phyloP scores from a whole-genome alignment of 2,329 filamentous ascomycete genomes.

The Aspergillus felis region DNA sequence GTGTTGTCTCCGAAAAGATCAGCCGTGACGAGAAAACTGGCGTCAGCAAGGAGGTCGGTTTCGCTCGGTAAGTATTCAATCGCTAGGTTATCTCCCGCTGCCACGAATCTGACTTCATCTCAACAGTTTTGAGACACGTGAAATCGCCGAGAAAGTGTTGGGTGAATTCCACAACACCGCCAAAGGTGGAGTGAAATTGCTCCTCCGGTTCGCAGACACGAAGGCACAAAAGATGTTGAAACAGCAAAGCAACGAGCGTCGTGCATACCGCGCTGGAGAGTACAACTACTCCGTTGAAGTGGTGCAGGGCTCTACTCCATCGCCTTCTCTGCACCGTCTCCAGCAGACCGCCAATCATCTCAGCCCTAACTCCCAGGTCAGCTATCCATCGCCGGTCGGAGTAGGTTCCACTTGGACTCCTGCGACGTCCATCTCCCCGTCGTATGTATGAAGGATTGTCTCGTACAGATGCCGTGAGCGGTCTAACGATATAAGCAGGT shows the following conservation, averaged over 20 bases:
- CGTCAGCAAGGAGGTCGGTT: slow-evolving; percentile 93
- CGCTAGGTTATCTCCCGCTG: slow-evolving; percentile 1
- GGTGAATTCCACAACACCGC: slow-evolving; percentile 80
- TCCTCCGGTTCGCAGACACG: slow-evolving; percentile 96
- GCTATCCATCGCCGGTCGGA: slow-evolving; percentile 41
- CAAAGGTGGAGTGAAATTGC: slow-evolving; percentile 75
- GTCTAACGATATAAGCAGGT: slow-evolving; percentile 33
- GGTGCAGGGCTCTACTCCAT: slow-evolving; percentile 43
- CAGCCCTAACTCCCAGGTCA: slow-evolving; percentile 41
- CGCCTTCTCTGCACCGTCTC: slow-evolving; percentile 40
- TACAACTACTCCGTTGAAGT: slow-evolving; percentile 64
- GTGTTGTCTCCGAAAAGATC: slow-evolving; percentile 90
- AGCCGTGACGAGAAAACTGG: slow-evolving; percentile 80
- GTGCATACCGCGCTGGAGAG: slow-evolving; percentile 93
- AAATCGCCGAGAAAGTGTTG: slow-evolving; percentile 87
- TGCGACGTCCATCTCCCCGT: slow-evolving; percentile 46
- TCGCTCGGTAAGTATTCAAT: slow-evolving; percentile 67
- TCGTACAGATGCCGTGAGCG: background rate
- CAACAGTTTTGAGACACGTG: slow-evolving; percentile 77
- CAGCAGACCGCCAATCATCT: slow-evolving; percentile 38
- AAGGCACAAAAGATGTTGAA: slow-evolving; percentile 96
- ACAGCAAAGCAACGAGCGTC: slow-evolving; percentile 89
- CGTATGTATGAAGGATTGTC: slow-evolving; percentile 33
- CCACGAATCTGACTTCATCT: slow-evolving; percentile 8
- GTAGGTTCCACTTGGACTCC: slow-evolving; percentile 44